These are phyloP conservation scores for Acarospora socialis DNA, from an alignment of 2,329 filamentous ascomycete genomes.

Conservation along the genomic window DNA sequence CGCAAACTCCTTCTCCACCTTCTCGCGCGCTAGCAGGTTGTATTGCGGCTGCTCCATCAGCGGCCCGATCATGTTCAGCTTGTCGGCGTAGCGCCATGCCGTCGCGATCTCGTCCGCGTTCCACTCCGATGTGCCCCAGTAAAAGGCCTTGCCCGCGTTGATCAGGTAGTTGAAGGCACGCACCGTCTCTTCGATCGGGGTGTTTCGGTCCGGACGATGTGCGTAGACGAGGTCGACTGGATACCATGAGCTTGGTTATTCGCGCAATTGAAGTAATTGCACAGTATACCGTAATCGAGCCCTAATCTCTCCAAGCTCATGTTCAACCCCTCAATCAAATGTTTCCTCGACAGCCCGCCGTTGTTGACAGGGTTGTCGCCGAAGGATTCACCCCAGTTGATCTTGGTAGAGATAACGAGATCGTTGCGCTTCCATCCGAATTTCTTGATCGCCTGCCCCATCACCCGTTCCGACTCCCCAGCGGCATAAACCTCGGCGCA, in stretches of 20 bases:
- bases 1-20: constrained; percentile 49
- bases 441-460: constrained; percentile 43
- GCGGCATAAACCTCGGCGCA: constrained; percentile 40
- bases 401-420: constrained; percentile 45
- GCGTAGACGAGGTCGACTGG: constrained; percentile 53
- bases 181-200: constrained; percentile 57
- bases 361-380: constrained; percentile 52
- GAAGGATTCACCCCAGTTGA: constrained; percentile 50
- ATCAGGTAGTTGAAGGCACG: constrained; percentile 59
- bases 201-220: constrained; percentile 50
- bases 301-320: constrained; percentile 46
- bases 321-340: constrained; percentile 52
- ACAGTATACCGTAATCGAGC: constrained; percentile 38
- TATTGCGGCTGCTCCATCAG: constrained; percentile 54
- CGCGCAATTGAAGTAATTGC: background rate
- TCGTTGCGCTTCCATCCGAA: constrained; percentile 44
- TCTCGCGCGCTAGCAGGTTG: constrained; percentile 47
- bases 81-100: constrained; percentile 47
- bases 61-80: constrained; percentile 46
- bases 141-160: constrained; percentile 51
- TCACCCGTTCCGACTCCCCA: constrained; percentile 40
- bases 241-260: background rate
- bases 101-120: constrained; percentile 49
- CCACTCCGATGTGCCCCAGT: constrained; percentile 60
- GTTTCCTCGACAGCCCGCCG: constrained; percentile 52